Evolutionary conservation across 2,329 filamentous ascomycete species (phyloP).

Genomic region (Talaromyces sp.): DNA sequence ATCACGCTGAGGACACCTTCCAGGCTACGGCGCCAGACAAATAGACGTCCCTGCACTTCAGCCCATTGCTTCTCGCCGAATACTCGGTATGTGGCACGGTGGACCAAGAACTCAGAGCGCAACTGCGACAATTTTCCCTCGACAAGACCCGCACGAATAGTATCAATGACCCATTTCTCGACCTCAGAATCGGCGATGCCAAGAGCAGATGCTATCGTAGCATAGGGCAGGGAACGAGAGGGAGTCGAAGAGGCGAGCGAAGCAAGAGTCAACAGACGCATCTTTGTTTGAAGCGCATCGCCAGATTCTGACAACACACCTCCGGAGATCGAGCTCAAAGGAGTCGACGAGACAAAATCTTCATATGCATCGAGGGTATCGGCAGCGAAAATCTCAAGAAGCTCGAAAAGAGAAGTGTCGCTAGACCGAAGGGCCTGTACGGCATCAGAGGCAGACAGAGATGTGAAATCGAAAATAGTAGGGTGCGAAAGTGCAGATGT

Average conservation of each 20-base stretch:
- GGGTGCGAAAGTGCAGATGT: constrained; percentile 65
- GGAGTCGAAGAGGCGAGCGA: constrained; percentile 80
- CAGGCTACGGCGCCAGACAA: constrained; percentile 85
- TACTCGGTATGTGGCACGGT: constrained; percentile 92
- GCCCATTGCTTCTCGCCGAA: constrained; percentile 98
- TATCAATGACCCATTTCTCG: constrained; percentile 98
- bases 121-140: constrained; percentile 95
- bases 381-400: constrained; percentile 92
- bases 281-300: constrained; percentile 85
- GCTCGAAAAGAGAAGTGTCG: constrained; percentile 80
- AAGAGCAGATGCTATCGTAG: constrained; percentile 76
- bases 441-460: constrained; percentile 66
- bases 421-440: constrained; percentile 84
- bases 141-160: constrained; percentile 90
- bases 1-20: constrained; percentile 75
- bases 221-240: constrained; percentile 84
- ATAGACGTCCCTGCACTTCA: constrained; percentile 83
- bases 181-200: constrained; percentile 80
- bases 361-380: constrained; percentile 94
- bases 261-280: constrained; percentile 89
- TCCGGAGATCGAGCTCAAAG: constrained; percentile 63
- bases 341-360: constrained; percentile 72
- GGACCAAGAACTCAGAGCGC: constrained; percentile 88
- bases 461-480: constrained; percentile 69
- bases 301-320: constrained; percentile 75